A percentile compares a stretch with the other conserved stretches of the same genome.
Conservation (phyloP, 2,329 filamentous ascomycete genomes). For the Fusarium aywerte region DNA sequence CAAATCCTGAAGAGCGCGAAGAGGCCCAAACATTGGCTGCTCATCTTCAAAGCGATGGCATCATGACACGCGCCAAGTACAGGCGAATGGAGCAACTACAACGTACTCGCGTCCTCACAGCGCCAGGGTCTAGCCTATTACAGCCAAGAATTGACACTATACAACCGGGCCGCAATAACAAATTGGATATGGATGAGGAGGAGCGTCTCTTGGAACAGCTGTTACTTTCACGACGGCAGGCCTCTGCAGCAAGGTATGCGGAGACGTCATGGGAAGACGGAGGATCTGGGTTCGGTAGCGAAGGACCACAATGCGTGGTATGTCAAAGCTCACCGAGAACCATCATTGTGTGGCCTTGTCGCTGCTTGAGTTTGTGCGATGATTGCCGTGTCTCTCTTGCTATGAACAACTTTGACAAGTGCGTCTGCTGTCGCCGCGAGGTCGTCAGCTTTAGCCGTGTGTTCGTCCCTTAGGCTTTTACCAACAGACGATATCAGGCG, state of each 20-base stretch:
- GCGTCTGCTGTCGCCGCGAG: constrained; percentile 90
- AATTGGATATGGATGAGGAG: constrained; percentile 67
- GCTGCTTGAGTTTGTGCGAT: constrained; percentile 93
- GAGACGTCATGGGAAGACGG: constrained; percentile 71
- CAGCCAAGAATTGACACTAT: constrained; percentile 23
- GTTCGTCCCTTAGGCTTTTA: constrained; percentile 73
- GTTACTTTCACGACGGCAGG: constrained; percentile 62
- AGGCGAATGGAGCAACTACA: constrained; percentile 74
- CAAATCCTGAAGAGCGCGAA: constrained; percentile 78
- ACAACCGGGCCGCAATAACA: constrained; percentile 46
- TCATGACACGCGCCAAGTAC: constrained; percentile 86
- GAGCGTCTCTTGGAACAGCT: constrained; percentile 70
- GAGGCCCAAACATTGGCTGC: constrained; percentile 85
- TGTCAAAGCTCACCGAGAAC: constrained; percentile 88
- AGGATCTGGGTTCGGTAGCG: constrained; percentile 75
- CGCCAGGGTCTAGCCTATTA: constrained; percentile 42
- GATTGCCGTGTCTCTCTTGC: constrained; percentile 93
- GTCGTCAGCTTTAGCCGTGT: constrained; percentile 90
- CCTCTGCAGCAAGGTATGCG: constrained; percentile 20
- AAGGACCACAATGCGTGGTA: constrained; percentile 88
- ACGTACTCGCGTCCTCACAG: constrained; percentile 69
- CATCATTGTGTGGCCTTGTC: constrained; percentile 95
- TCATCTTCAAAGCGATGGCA: constrained; percentile 75
- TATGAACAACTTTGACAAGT: constrained; percentile 97
- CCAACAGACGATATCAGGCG: background rate